Conservation (phyloP, 371 early-diverging fungal species). For the Circinella umbellata region DNA sequence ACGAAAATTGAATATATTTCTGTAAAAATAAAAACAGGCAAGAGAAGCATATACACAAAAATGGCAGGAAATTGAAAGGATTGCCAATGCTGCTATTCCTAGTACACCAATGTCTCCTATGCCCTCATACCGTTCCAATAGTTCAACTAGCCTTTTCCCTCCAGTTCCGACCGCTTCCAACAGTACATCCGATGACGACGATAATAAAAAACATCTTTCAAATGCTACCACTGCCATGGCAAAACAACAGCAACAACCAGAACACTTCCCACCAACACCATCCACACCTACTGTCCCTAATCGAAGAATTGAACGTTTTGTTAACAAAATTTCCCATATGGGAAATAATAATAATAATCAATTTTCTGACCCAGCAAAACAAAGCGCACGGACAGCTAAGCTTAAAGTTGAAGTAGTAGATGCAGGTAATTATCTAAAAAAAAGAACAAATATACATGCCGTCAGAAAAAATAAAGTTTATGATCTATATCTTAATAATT, state of each 20-base stretch:
- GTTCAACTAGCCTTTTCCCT: background rate
- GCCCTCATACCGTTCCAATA: background rate
- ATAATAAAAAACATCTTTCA: background rate
- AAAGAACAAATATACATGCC: background rate
- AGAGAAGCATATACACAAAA: slow-evolving; percentile 25
- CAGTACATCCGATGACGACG: too few relatives aligned
- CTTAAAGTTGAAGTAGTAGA: slow-evolving; percentile 28
- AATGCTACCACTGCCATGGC: background rate
- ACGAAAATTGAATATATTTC: background rate
- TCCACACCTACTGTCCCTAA: slow-evolving; percentile 24
- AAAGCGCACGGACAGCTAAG: slow-evolving; percentile 18
- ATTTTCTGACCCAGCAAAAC: slow-evolving; percentile 18
- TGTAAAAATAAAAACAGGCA: slow-evolving; percentile 5
- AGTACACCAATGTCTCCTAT: slow-evolving; percentile 5
- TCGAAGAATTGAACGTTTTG: slow-evolving; percentile 25
- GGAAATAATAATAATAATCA: slow-evolving; percentile 10
- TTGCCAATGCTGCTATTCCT: background rate
- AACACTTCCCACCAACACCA: slow-evolving; percentile 12
- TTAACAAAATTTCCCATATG: slow-evolving; percentile 21
- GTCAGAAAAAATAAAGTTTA: background rate
- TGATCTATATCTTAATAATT: background rate
- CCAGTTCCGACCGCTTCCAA: background rate
- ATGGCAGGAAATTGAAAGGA: slow-evolving; percentile 23
- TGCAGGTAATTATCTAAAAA: slow-evolving; percentile 21
- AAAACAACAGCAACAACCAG: background rate